Percentiles rank a stretch among this genome's conserved stretches.
Conservation (phyloP, 2,329 filamentous ascomycete species). For the Botrytis elliptica region DNA sequence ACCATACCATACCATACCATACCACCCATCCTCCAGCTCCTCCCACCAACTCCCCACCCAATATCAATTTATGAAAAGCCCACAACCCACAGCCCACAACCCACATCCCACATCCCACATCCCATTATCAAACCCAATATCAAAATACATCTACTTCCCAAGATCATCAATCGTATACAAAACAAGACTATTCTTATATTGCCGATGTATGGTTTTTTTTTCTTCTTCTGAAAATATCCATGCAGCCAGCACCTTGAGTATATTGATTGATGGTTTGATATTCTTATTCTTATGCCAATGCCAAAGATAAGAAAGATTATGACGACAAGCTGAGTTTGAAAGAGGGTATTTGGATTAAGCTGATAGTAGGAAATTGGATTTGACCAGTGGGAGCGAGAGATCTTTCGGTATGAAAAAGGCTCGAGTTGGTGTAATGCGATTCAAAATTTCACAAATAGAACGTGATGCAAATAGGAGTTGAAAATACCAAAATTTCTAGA, state of each 20-base stretch:
- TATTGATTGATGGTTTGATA: background rate
- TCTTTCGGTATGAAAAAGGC: background rate
- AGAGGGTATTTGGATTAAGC: no score
- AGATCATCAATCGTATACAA: no score
- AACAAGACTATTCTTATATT: no score
- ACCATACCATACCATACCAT: no score
- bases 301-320: background rate
- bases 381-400: background rate
- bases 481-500: background rate
- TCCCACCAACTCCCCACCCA: rapidly evolving
- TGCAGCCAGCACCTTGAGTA: background rate
- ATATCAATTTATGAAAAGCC: no score
- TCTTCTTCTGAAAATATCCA: background rate
- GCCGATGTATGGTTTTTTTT: no score
- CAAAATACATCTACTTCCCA: rapidly evolving
- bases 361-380: background rate
- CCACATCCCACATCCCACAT: no score
- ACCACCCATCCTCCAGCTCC: no score
- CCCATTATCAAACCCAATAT: background rate
- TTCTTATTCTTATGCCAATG: background rate
- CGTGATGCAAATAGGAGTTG: background rate
- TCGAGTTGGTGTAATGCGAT: background rate
- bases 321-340: background rate
- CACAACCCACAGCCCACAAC: no score
- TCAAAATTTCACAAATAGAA: background rate